Evolutionary conservation across 768 basidiomycete genomes (phyloP).

Genomic region (Pholiota microspora): DNA sequence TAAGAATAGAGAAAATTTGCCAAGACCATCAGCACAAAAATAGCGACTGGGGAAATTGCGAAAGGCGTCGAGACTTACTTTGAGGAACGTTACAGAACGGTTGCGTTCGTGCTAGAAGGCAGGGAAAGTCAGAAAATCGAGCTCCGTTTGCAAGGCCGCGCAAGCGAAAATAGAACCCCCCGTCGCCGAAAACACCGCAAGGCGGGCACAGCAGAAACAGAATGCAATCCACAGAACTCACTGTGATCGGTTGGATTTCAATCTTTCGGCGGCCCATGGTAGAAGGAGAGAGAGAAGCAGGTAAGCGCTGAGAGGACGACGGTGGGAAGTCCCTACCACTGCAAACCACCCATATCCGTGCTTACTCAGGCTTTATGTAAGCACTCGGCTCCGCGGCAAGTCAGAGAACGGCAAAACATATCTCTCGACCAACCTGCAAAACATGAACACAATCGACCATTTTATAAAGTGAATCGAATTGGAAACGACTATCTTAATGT

Average conservation of each 20-base stretch:
- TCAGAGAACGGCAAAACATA: too few relatives aligned
- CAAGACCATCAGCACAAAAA: constrained; percentile 26
- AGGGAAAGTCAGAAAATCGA: too few relatives aligned
- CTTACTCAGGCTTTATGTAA: neutral
- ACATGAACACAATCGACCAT: too few relatives aligned
- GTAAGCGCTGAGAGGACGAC: constrained; percentile 2
- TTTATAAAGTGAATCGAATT: too few relatives aligned
- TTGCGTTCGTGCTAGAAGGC: constrained; percentile 67
- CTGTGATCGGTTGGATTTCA: constrained; percentile 73
- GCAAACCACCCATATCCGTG: neutral
- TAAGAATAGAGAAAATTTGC: constrained; percentile 23
- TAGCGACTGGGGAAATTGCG: constrained; percentile 14
- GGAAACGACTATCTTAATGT: too few relatives aligned
- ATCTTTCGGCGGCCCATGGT: constrained; percentile 71
- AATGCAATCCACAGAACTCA: too few relatives aligned
- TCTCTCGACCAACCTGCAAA: too few relatives aligned
- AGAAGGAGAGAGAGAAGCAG: constrained; percentile 1
- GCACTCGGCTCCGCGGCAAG: neutral
- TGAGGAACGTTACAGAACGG: constrained; percentile 73
- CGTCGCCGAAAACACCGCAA: too few relatives aligned
- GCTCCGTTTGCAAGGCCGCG: neutral
- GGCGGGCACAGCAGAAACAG: too few relatives aligned
- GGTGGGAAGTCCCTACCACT: constrained; percentile 2
- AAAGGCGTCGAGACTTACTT: constrained; percentile 36
- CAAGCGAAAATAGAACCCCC: constrained; percentile 7